Percentiles rank a stretch among this genome's conserved stretches.
phyloP scores from a whole-genome alignment of 768 basidiomycete species.

The Lentinus tigrinus region DNA sequence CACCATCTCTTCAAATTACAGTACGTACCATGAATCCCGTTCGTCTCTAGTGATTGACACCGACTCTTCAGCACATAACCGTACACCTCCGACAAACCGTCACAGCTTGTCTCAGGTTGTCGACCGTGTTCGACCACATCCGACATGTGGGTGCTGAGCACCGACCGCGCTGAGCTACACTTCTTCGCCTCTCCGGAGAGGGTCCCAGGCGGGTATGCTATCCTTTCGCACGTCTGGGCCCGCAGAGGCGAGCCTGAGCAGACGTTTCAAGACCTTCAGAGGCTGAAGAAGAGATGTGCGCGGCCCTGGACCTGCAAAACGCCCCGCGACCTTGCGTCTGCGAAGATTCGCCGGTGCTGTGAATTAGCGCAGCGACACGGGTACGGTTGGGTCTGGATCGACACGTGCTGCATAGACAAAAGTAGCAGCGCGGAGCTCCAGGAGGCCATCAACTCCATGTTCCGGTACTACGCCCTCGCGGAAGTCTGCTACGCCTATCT shows the following conservation, averaged over 20 bases:
- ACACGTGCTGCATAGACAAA: slow-evolving; percentile 1
- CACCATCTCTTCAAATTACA: too few relatives aligned
- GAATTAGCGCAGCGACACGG: background rate
- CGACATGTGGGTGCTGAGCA: background rate
- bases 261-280: background rate
- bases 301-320: background rate
- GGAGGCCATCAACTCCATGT: background rate
- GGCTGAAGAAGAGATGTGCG: background rate
- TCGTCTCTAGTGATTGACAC: too few relatives aligned
- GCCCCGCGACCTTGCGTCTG: background rate
- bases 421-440: background rate
- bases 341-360: background rate
- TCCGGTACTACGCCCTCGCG: background rate
- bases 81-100: too few relatives aligned
- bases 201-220: background rate
- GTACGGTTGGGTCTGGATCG: background rate
- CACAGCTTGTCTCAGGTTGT: too few relatives aligned
- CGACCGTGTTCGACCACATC: too few relatives aligned
- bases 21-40: too few relatives aligned
- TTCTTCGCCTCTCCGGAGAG: background rate
- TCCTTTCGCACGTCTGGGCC: background rate
- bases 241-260: background rate
- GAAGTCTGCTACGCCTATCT: background rate
- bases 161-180: background rate
- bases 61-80: too few relatives aligned